Base-by-base conservation (phyloP, 768 basidiomycete species). In the Trametes cinnabarina region DNA sequence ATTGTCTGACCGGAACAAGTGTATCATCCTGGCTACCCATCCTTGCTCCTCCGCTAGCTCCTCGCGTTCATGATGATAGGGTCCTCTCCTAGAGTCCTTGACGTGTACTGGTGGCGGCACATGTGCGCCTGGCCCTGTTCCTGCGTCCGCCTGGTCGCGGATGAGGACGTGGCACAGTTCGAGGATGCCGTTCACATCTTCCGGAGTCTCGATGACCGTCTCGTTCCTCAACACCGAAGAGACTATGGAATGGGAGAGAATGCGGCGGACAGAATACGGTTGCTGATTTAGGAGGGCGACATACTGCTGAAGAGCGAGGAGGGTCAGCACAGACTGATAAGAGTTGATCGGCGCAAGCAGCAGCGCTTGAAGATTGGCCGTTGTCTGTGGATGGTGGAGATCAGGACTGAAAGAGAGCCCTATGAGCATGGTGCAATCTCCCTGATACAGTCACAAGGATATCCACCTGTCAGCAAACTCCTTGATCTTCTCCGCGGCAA, bases 21-120 rank as follows among this genome's bases (percentile, higher is more conserved):
- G 97, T 2, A 98, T 90, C 92, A 98, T 98, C 61, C 96, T 78
- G 39, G 97, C 96, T 15, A 98, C 85, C 97, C 97, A 99, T 0
- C 97, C 97, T 67, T 99, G 97, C 71, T 99, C 97, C 71, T 99
- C 97, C 0, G 94, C 95, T 77, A 94, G 80, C 68, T 98, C 96
- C 69, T 95, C 92, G 49, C 87, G 74, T 69, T 96, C 95, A 50
- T 82, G 66, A 26, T 77, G 75, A 63, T 85, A 82, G 10, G 84
- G 77, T 7, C 84, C 84, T 55, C 83, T 82, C 60, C 86, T 76
- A 58, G 84, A 64, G 22, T 82, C 82, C 61, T 79, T 78, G 23
- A 39, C 22, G 66, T 64, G 23, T 71, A 75, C 26, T 68, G 61
- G 35, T 68, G 61, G 35, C 74, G 72, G 20, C 70, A 69, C 28